Base-by-base conservation (phyloP, 164 flowering plant species). In the Litsea cubeba region DNA sequence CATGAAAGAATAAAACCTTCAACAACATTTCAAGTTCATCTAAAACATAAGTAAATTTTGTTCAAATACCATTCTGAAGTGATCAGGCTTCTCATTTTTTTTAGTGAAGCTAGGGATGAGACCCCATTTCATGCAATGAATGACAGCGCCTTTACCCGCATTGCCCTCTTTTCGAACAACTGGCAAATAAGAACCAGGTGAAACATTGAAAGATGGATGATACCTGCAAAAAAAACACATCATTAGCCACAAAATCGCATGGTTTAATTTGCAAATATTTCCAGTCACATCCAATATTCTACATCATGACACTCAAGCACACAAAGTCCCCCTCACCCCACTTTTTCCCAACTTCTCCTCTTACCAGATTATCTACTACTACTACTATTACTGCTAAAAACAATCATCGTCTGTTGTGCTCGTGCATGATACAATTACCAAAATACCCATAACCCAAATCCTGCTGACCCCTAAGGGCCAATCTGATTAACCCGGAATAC, bases 51-150 rank as follows among this genome's bases (percentile, higher is more conserved):
- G 40, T 5, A 66, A 66, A 15, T 5, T 54, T 20, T 20, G n/a
- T 17, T 40, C 3, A 66, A 17, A 50, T 7, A 95, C 98, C 99
- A 96, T 96, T 81, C 71, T 87, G 76, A 81, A 96, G 77, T 92
- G 93, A 74, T 96, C 95, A 12, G 96, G 97, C 72, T 91, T 92
- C 66, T 91, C 95, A 23, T 81, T 79, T 80, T 90, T 89, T 79
- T 90, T 92, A 25, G 97, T 92, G 84, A 95, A 95, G 80, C 98
- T 92, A 10, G 99, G 98, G 78, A 96, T 73, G 5, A 96, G 86
- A 15, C 98, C 98, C 98, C 99, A 96, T 78, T 87, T 92, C 98
- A 96, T 96, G 78, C 95, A 94, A 35, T 96, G 94, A 65, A 94
- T 60, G 64, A 81, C 88, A 50, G 73, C 77, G n/a, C 81, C 92